A percentile compares a stretch with the other conserved stretches of the same genome.
Evolutionary conservation across 2,329 filamentous ascomycete genomes (phyloP).

Genomic region (Tetracladium maxilliforme): DNA sequence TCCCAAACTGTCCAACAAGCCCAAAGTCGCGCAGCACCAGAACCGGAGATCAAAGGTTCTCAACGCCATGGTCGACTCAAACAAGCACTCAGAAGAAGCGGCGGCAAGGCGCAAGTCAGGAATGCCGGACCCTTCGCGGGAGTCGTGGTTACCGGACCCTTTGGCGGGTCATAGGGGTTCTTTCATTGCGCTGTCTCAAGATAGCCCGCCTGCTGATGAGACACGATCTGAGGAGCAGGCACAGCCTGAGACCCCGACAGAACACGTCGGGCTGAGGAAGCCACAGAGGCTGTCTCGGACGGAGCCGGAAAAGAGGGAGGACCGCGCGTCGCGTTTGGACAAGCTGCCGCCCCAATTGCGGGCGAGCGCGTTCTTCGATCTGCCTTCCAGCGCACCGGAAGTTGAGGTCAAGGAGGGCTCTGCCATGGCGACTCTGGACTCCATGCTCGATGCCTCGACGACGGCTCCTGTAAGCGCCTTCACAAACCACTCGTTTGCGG

Average conservation of each 20-base stretch:
- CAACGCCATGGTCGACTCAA: constrained; percentile 47
- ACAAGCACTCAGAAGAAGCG: constrained; percentile 1
- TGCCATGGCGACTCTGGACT: constrained; percentile 77
- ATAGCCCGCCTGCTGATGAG: too few relatives aligned
- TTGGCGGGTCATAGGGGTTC: too few relatives aligned
- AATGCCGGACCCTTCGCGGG: too few relatives aligned
- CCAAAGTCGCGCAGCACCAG: constrained; percentile 47
- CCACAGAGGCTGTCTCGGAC: constrained; percentile 4
- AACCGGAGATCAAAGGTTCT: constrained; percentile 62
- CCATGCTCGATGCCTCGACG: constrained; percentile 80
- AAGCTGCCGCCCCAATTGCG: constrained; percentile 69
- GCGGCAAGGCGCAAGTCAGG: neutral
- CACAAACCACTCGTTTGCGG: constrained; percentile 74
- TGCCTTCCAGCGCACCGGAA: constrained; percentile 35
- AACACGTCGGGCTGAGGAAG: constrained; percentile 4
- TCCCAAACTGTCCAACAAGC: constrained; percentile 66
- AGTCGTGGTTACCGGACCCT: too few relatives aligned
- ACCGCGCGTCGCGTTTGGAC: constrained; percentile 26
- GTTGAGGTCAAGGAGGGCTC: constrained; percentile 60
- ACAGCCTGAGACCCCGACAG: too few relatives aligned
- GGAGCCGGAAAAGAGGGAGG: constrained; percentile 6
- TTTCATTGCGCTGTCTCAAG: too few relatives aligned
- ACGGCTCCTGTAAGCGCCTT: constrained; percentile 82
- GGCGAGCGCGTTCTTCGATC: constrained; percentile 83
- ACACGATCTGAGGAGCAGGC: too few relatives aligned